Percentiles rank a stretch among this genome's conserved stretches.
These are phyloP conservation scores for Nicotiana knightiana DNA, from an alignment of 257 asterid genomes.

Conservation along the genomic window DNA sequence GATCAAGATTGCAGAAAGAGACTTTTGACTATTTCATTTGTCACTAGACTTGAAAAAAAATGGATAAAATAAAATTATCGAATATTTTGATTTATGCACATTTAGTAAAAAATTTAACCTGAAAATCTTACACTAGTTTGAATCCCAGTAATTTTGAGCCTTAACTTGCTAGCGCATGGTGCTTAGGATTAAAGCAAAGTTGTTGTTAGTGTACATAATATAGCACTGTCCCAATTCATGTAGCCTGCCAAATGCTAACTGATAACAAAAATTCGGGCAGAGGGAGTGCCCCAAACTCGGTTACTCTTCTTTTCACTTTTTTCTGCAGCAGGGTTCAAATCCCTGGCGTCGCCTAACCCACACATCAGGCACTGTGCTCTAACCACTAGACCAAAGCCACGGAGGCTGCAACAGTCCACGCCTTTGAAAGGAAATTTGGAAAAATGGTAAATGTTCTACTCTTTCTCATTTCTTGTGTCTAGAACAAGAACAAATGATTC, in stretches of 20 bases:
- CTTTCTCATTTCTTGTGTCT: background rate
- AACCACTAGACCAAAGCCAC: background rate
- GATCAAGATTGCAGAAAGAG: background rate
- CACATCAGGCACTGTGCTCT: background rate
- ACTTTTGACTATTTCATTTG: background rate
- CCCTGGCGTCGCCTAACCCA: background rate
- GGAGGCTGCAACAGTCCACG: background rate
- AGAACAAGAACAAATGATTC: background rate
- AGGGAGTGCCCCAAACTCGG: background rate
- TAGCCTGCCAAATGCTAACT: background rate
- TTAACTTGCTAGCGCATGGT: background rate
- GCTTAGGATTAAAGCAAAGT: too few species aligned
- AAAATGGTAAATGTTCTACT: background rate
- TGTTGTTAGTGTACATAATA: too few species aligned
- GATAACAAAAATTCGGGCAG: background rate
- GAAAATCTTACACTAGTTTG: background rate
- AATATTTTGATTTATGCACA: conserved; percentile 3
- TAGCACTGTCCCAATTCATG: background rate
- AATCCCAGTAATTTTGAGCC: background rate
- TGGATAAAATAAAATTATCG: background rate
- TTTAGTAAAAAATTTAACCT: background rate
- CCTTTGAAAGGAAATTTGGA: background rate
- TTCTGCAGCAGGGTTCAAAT: background rate
- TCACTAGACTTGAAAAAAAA: background rate
- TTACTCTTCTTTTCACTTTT: background rate